Evolutionary conservation across 306 rosid species (phyloP).

Genomic region (Pterocarpus macrocarpus): DNA sequence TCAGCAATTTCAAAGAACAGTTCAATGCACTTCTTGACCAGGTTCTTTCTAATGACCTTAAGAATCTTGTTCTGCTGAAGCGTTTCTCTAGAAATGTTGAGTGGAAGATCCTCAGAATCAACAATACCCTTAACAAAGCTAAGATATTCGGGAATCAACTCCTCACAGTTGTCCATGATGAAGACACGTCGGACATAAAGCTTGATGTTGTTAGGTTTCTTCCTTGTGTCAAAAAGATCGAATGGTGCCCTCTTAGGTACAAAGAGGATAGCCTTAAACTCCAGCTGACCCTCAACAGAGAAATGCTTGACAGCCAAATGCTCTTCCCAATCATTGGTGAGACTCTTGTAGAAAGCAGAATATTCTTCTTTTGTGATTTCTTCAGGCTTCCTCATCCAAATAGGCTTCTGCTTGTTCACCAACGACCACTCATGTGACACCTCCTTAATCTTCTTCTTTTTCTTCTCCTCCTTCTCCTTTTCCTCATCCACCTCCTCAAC

Average conservation of each 20-base stretch:
- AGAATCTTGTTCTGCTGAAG: conserved; percentile 93
- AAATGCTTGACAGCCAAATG: conserved; percentile 92
- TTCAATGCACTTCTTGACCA: conserved; percentile 91
- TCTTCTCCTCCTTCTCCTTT: conserved; percentile 88
- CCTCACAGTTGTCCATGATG: conserved; percentile 98
- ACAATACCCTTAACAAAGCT: conserved; percentile 91
- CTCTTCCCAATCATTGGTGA: conserved; percentile 97
- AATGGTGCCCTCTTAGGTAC: conserved; percentile 98
- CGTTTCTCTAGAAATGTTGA: conserved; percentile 89
- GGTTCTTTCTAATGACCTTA: conserved; percentile 89
- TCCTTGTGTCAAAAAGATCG: conserved; percentile 90
- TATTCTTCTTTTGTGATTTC: conserved; percentile 89
- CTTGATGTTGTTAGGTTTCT: conserved; percentile 94
- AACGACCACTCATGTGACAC: conserved; percentile 86
- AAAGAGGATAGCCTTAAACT: conserved; percentile 91
- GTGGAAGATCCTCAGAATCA: conserved; percentile 95
- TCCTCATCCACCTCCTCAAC: conserved; percentile 92
- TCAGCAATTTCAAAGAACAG: conserved; percentile 90
- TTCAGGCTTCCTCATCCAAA: conserved; percentile 98
- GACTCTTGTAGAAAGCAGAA: conserved; percentile 92
- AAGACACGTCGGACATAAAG: conserved; percentile 89
- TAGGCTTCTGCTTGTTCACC: conserved; percentile 97
- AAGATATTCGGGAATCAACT: conserved; percentile 90
- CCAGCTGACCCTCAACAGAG: conserved; percentile 95
- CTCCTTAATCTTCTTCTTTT: conserved; percentile 90